A percentile compares a stretch with the other conserved stretches of the same genome.
These are phyloP conservation scores for Heliocybe sulcata DNA, from an alignment of 1,284 basidiomycete genomes.

Conservation along the genomic window DNA sequence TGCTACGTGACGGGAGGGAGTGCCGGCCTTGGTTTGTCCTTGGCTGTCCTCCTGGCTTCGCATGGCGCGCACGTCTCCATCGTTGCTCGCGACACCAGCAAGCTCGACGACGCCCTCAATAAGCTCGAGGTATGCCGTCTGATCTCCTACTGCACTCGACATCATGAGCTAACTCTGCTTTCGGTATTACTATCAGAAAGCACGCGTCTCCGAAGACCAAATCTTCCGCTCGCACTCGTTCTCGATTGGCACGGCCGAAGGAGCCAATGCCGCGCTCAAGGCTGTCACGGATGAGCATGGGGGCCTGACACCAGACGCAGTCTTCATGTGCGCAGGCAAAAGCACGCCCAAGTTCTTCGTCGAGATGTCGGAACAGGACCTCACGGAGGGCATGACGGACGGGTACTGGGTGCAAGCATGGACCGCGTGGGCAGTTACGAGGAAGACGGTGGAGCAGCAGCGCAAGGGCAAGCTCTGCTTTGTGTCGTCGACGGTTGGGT, in stretches of 20 bases:
- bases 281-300: slow-evolving; percentile 45
- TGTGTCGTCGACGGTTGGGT: slow-evolving; percentile 76
- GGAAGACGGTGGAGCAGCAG: slow-evolving; percentile 59
- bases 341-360: slow-evolving; percentile 68
- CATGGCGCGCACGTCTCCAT: slow-evolving; percentile 79
- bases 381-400: slow-evolving; percentile 55
- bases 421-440: slow-evolving; percentile 70
- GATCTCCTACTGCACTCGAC: slow-evolving; percentile 16
- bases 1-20: slow-evolving; percentile 81
- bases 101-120: slow-evolving; percentile 49
- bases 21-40: slow-evolving; percentile 68
- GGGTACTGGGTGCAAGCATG: slow-evolving; percentile 72
- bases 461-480: slow-evolving; percentile 71
- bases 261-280: slow-evolving; percentile 53
- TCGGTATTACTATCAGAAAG: too few species aligned
- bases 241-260: slow-evolving; percentile 42
- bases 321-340: slow-evolving; percentile 76
- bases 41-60: slow-evolving; percentile 61
- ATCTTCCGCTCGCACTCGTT: slow-evolving; percentile 54
- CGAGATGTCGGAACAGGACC: slow-evolving; percentile 52
- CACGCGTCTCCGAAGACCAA: slow-evolving; percentile 47
- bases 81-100: slow-evolving; percentile 63
- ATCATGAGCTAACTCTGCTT: too few species aligned
- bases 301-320: slow-evolving; percentile 59
- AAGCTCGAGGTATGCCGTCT: slow-evolving; percentile 51